Conservation (phyloP, 2,329 filamentous ascomycete species). For the Aspergillus bombycis region DNA sequence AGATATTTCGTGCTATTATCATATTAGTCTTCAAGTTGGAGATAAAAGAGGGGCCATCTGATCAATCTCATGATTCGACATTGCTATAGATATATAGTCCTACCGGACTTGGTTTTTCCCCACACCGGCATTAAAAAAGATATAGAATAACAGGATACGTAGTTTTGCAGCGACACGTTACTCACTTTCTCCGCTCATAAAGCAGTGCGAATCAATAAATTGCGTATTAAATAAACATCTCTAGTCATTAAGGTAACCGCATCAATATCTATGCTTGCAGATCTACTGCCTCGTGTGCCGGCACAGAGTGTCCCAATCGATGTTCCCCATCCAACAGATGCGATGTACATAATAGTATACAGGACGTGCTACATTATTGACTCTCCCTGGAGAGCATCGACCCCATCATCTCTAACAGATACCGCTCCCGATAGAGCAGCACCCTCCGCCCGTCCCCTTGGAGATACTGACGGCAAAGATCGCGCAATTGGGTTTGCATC, state of each 20-base stretch:
- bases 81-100: no score
- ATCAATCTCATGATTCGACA: no score
- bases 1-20: no score
- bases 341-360: background rate
- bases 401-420: constrained; percentile 21
- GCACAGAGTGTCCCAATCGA: constrained; percentile 7
- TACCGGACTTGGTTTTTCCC: no score
- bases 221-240: background rate
- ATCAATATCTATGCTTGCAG: constrained; percentile 7
- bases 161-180: no score
- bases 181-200: no score
- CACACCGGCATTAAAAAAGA: no score
- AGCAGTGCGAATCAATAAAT: no score
- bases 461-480: constrained; percentile 14
- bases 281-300: constrained; percentile 7
- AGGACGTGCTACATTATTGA: background rate
- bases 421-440: constrained; percentile 19
- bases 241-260: background rate
- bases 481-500: constrained; percentile 5
- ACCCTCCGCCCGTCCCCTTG: constrained; percentile 10
- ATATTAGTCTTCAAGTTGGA: no score
- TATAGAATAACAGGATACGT: no score
- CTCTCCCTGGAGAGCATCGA: constrained; percentile 3
- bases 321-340: background rate
- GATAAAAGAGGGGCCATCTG: no score